Base-by-base conservation (phyloP, 2,329 filamentous ascomycete species). In the Kalmusia sp. region DNA sequence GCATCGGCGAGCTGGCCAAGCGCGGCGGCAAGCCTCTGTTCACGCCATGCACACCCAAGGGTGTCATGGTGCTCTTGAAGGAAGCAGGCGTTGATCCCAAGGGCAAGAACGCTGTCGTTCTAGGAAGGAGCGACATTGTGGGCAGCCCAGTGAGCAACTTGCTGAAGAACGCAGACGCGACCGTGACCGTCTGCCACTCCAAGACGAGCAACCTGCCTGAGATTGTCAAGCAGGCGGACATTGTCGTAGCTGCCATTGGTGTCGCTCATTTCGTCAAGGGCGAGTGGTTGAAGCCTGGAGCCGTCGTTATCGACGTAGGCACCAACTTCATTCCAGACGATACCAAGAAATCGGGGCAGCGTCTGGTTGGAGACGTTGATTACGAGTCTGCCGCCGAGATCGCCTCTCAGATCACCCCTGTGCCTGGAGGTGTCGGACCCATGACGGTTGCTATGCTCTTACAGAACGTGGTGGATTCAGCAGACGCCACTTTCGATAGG, bases 361-460 rank as follows among this genome's bases (percentile, higher is more conserved):
- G 93, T 61, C 85, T 99, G 19, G 93, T 98, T 6, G 95, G 95
- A 55, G 95, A 99, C 73, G 95, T 99, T 35, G 92, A 99, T 68
- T 98, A 87, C 66, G 92, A 92, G 46, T 87, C 90, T 37, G 93
- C 93, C 14, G 84, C 83, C 14, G 82, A 96, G 71, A 90, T 97
- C 35, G 95, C 93, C 17, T 96, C 93, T 2, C 85, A 90, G 68
- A 97, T 99, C 69, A 99, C 95, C 2, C 95, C 95, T 1, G 95
- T 99, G 2, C 95, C 95, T 1, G 95, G 95, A 52, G 95, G 95
- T 75, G 95, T 99, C 54, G 95, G 95, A 0, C 95, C 95, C 45
- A 99, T 99, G 95, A 99, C 95, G 3, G 93, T 99, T 59, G 95
- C 95, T 55, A 99, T 99, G 95, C 82, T 99, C 41, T 80, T 99